Conservation (phyloP, 2,329 filamentous ascomycete species). For the Xylaria sp. region DNA sequence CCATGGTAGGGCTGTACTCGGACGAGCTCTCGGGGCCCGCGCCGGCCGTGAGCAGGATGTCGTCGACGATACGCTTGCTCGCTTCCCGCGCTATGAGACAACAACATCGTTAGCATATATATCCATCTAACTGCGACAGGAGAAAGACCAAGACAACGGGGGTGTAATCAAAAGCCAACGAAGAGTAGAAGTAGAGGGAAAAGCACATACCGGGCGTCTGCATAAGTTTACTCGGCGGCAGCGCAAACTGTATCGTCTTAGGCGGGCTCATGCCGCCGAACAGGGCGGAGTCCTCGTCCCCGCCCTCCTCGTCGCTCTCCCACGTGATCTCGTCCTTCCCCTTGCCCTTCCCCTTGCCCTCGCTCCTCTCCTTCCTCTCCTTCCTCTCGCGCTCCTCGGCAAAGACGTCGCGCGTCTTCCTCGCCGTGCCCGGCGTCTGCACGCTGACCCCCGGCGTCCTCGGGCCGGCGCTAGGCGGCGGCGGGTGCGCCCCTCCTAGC, state of each 20-base stretch:
- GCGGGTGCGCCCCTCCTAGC: slow-evolving; percentile 45
- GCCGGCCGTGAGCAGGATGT: slow-evolving; percentile 76
- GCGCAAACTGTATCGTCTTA: slow-evolving; percentile 86
- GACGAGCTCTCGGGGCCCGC: slow-evolving; percentile 58
- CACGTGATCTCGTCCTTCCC: slow-evolving; percentile 63
- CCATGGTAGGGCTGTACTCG: slow-evolving; percentile 66
- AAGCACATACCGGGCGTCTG: slow-evolving; percentile 72
- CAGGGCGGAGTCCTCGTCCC: slow-evolving; percentile 58
- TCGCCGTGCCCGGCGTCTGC: slow-evolving; percentile 68
- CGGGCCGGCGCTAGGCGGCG: slow-evolving; percentile 51
- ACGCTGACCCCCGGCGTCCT: slow-evolving; percentile 85
- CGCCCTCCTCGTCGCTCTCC: slow-evolving; percentile 74
- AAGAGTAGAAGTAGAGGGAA: slow-evolving; percentile 4
- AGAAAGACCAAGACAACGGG: background rate
- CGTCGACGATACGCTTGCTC: slow-evolving; percentile 78
- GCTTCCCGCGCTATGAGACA: slow-evolving; percentile 74
- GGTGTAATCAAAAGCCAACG: background rate
- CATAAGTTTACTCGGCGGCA: slow-evolving; percentile 75
- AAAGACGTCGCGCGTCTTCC: slow-evolving; percentile 55
- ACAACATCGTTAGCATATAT: slow-evolving; percentile 17
- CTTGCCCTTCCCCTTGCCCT: slow-evolving; percentile 35
- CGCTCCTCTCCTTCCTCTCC: slow-evolving; percentile 20
- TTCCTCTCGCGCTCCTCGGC: slow-evolving; percentile 32
- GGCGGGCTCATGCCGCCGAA: slow-evolving; percentile 83
- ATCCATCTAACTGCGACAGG: background rate